These are phyloP conservation scores for Colletotrichum truncatum DNA, from an alignment of 2,329 filamentous ascomycete genomes.

Conservation along the genomic window DNA sequence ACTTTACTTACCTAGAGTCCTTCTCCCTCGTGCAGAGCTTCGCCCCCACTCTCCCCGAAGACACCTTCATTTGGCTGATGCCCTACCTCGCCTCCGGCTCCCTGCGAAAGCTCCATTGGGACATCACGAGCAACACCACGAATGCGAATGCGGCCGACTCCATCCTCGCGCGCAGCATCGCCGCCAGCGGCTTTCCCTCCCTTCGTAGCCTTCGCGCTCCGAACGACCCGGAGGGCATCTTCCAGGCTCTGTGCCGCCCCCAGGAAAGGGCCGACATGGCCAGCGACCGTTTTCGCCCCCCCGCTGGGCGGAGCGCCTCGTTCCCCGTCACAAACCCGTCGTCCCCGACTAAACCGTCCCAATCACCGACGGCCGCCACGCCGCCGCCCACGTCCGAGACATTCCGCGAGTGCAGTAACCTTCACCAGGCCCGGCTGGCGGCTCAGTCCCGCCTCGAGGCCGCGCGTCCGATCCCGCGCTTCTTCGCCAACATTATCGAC, in stretches of 20 bases:
- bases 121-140: slow-evolving; percentile 62
- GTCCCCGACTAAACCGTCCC: slow-evolving; percentile 40
- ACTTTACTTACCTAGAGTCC: slow-evolving; percentile 56
- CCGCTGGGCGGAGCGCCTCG: slow-evolving; percentile 11
- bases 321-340: slow-evolving; percentile 34
- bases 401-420: slow-evolving; percentile 50
- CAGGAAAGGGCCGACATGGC: slow-evolving; percentile 62
- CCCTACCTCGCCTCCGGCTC: slow-evolving; percentile 68
- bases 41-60: slow-evolving; percentile 63
- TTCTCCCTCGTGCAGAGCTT: slow-evolving; percentile 65
- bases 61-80: slow-evolving; percentile 68
- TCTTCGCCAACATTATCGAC: slow-evolving; percentile 66
- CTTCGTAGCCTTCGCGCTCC: slow-evolving; percentile 70
- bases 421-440: slow-evolving; percentile 63
- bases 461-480: slow-evolving; percentile 61
- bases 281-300: slow-evolving; percentile 54
- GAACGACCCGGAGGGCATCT: slow-evolving; percentile 73
- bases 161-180: slow-evolving; percentile 72
- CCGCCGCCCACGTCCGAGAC: slow-evolving; percentile 35
- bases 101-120: slow-evolving; percentile 69
- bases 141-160: slow-evolving; percentile 62
- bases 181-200: slow-evolving; percentile 68
- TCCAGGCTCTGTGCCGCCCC: slow-evolving; percentile 76
- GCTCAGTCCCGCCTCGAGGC: slow-evolving; percentile 73
- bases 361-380: slow-evolving; percentile 46